These are phyloP conservation scores for Penicillium desertorum DNA, from an alignment of 495 filamentous ascomycete genomes.

Conservation along the genomic window DNA sequence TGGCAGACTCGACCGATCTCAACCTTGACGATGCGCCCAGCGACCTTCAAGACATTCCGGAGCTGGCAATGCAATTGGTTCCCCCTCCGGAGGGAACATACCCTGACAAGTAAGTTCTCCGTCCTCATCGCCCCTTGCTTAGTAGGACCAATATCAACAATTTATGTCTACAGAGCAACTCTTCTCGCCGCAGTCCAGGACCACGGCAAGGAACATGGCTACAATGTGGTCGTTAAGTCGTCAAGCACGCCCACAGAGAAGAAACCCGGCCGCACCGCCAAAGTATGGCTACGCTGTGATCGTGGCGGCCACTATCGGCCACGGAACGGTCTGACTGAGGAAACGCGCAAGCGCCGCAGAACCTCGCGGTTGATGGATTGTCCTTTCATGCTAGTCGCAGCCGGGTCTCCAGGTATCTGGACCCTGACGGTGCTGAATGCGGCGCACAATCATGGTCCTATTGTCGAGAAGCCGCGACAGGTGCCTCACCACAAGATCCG, in stretches of 20 bases:
- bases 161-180: slow-evolving; percentile 28
- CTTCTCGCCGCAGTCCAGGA: slow-evolving; percentile 46
- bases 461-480: slow-evolving; percentile 43
- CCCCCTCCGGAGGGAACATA: slow-evolving; percentile 47
- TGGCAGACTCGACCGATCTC: slow-evolving; percentile 46
- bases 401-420: slow-evolving; percentile 48
- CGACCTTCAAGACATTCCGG: slow-evolving; percentile 52
- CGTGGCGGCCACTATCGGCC: slow-evolving; percentile 53
- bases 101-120: slow-evolving; percentile 44
- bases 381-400: slow-evolving; percentile 49
- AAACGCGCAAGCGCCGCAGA: slow-evolving; percentile 47
- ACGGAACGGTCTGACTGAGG: slow-evolving; percentile 50
- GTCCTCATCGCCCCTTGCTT: not conserved
- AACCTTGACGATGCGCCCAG: slow-evolving; percentile 47
- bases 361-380: slow-evolving; percentile 51
- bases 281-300: slow-evolving; percentile 51
- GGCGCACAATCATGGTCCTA: slow-evolving; percentile 48
- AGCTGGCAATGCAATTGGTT: slow-evolving; percentile 45
- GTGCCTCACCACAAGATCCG: slow-evolving; percentile 46
- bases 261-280: slow-evolving; percentile 48
- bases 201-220: slow-evolving; percentile 48
- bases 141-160: not conserved
- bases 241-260: slow-evolving; percentile 50
- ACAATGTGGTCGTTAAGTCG: slow-evolving; percentile 51
- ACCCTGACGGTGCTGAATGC: slow-evolving; percentile 45